These are phyloP conservation scores for Catharanthus roseus DNA, from an alignment of 257 asterid species.

Conservation along the genomic window DNA sequence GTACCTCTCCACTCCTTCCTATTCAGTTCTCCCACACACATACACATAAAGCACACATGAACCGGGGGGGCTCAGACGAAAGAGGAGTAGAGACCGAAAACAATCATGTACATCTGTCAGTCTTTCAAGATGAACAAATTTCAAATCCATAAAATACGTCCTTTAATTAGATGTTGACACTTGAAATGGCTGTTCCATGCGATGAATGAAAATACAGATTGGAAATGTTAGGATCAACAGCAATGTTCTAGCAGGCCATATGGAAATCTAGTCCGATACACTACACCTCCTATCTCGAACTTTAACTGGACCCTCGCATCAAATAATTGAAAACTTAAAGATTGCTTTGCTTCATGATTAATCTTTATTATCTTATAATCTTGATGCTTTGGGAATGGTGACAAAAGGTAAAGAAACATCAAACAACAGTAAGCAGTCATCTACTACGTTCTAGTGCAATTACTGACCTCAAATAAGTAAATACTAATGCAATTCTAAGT, in stretches of 20 bases:
- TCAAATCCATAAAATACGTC: not conserved
- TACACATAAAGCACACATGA: not conserved
- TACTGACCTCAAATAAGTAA: not conserved
- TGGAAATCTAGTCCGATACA: not conserved
- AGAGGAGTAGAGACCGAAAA: not conserved
- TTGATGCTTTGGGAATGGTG: not conserved
- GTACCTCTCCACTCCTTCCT: not conserved
- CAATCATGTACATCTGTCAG: not conserved
- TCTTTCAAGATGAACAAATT: not conserved
- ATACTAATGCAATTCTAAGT: not conserved
- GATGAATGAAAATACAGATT: not conserved
- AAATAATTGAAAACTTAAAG: not conserved
- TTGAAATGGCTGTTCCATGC: not conserved
- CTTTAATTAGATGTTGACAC: not conserved
- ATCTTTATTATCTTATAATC: not conserved
- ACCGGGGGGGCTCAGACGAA: not conserved
- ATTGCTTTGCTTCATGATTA: not conserved
- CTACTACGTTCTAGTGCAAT: too few relatives aligned
- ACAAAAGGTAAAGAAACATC: not conserved
- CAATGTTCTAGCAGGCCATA: not conserved
- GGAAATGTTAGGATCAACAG: not conserved
- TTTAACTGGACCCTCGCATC: not conserved
- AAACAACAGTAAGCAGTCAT: not conserved
- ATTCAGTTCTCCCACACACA: not conserved
- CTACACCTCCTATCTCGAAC: not conserved